Conservation (phyloP, 495 filamentous ascomycete genomes). For the Aspergillus kassunensis region DNA sequence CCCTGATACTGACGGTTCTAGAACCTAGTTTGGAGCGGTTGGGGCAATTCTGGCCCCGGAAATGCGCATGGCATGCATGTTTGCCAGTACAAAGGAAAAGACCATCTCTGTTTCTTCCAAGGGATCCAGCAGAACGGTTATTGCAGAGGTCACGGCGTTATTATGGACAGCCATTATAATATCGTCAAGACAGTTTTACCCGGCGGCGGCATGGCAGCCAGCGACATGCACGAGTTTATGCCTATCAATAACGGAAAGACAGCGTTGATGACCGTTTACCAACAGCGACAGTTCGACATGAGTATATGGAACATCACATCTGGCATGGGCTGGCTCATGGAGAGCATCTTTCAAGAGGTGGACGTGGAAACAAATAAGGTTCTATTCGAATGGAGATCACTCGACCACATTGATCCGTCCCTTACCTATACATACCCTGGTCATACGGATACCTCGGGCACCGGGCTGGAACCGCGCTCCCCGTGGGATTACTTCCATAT, state of each 20-base stretch:
- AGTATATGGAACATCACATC: slow-evolving; percentile 46
- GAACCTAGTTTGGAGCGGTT: slow-evolving; percentile 47
- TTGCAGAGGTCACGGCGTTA: slow-evolving; percentile 50
- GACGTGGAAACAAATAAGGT: slow-evolving; percentile 48
- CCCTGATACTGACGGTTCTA: slow-evolving; percentile 20
- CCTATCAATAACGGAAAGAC: slow-evolving; percentile 46
- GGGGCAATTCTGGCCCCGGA: slow-evolving; percentile 38
- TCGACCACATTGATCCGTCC: slow-evolving; percentile 49
- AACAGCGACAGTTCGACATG: slow-evolving; percentile 52
- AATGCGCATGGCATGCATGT: slow-evolving; percentile 43
- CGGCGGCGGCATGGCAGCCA: slow-evolving; percentile 44
- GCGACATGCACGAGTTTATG: slow-evolving; percentile 51
- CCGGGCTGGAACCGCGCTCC: slow-evolving; percentile 37
- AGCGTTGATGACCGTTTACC: slow-evolving; percentile 53
- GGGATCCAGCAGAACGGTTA: slow-evolving; percentile 52
- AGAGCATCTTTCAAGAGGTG: slow-evolving; percentile 49
- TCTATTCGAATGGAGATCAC: slow-evolving; percentile 51
- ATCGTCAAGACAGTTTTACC: slow-evolving; percentile 44
- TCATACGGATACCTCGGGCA: slow-evolving; percentile 45
- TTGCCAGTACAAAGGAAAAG: slow-evolving; percentile 43
- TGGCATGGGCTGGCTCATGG: slow-evolving; percentile 48
- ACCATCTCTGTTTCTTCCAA: slow-evolving; percentile 53
- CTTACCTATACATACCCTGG: slow-evolving; percentile 41
- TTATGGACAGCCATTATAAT: slow-evolving; percentile 48
- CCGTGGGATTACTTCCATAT: slow-evolving; percentile 66